phyloP scores from a whole-genome alignment of 805 yeast species.

The Wickerhamiella alocasiicola region DNA sequence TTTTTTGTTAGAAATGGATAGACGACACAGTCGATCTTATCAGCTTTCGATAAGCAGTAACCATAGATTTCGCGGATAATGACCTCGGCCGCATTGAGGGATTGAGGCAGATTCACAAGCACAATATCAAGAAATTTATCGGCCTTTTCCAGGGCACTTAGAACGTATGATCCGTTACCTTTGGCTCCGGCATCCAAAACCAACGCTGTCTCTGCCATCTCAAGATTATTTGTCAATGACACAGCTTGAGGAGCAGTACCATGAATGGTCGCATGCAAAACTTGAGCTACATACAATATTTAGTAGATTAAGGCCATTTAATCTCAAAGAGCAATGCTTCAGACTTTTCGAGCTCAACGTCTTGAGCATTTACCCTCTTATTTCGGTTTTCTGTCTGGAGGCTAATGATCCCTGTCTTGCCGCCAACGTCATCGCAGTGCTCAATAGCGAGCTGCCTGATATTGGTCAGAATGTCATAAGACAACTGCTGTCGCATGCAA shows the following conservation, averaged over 20 bases:
- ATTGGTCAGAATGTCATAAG: conserved; percentile 34
- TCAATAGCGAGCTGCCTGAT: conserved; percentile 58
- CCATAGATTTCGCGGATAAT: conserved; percentile 3
- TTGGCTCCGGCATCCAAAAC: not conserved
- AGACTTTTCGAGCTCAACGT: conserved; percentile 48
- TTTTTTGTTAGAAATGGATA: not conserved
- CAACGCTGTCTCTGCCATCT: not conserved
- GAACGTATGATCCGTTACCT: conserved; percentile 4
- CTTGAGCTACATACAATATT: conserved; percentile 38
- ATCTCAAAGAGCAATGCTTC: conserved; percentile 37
- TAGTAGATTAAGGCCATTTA: conserved; percentile 34
- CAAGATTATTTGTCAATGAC: not conserved
- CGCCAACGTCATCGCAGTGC: conserved; percentile 37
- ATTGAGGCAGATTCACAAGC: conserved; percentile 1
- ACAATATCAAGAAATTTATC: conserved; percentile 15
- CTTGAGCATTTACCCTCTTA: conserved; percentile 33
- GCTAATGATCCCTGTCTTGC: conserved; percentile 45
- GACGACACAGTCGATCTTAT: not conserved
- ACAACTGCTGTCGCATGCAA: not conserved
- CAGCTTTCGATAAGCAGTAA: not conserved
- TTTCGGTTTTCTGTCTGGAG: conserved; percentile 38
- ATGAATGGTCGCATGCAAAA: conserved; percentile 45
- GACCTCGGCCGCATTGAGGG: not conserved
- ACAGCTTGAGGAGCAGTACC: conserved; percentile 30
- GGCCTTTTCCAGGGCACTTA: not conserved